These are phyloP conservation scores for Lignosus rhinocerotis DNA, from an alignment of 1,284 basidiomycete genomes.

Conservation along the genomic window DNA sequence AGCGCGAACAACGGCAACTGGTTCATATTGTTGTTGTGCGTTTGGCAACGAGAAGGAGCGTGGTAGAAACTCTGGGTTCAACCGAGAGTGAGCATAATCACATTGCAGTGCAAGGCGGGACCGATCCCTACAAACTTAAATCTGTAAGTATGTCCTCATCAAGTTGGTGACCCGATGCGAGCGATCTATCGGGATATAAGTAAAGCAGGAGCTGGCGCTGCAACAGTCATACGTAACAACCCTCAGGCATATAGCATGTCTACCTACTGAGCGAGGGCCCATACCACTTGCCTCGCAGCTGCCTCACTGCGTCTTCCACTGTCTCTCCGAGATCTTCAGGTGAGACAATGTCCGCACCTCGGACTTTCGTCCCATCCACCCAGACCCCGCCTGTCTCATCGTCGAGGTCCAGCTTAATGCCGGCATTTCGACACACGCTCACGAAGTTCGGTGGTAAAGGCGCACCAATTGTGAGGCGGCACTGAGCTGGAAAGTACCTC, in stretches of 20 bases:
- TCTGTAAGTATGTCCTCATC: too few species aligned
- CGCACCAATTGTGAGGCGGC: constrained; percentile 50
- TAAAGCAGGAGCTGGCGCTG: too few species aligned
- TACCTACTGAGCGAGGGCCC: background rate
- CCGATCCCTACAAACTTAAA: too few species aligned
- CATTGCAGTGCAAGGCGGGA: too few species aligned
- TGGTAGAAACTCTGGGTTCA: too few species aligned
- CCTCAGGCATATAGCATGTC: background rate
- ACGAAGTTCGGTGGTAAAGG: constrained; percentile 56
- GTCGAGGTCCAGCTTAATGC: constrained; percentile 39
- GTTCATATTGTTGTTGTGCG: too few species aligned
- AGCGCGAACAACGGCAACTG: too few species aligned
- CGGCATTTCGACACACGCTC: constrained; percentile 43
- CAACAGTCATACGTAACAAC: background rate
- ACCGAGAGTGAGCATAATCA: too few species aligned
- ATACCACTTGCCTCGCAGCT: background rate
- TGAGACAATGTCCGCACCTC: background rate
- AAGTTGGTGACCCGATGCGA: too few species aligned
- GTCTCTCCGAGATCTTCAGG: background rate
- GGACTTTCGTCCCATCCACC: constrained; percentile 42
- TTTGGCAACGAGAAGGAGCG: too few species aligned
- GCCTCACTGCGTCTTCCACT: background rate
- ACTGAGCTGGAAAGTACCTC: constrained; percentile 47
- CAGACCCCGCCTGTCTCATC: constrained; percentile 46
- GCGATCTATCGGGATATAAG: too few species aligned